Base-by-base conservation (phyloP, 495 filamentous ascomycete species). In the Hyaloscypha finlandica region DNA sequence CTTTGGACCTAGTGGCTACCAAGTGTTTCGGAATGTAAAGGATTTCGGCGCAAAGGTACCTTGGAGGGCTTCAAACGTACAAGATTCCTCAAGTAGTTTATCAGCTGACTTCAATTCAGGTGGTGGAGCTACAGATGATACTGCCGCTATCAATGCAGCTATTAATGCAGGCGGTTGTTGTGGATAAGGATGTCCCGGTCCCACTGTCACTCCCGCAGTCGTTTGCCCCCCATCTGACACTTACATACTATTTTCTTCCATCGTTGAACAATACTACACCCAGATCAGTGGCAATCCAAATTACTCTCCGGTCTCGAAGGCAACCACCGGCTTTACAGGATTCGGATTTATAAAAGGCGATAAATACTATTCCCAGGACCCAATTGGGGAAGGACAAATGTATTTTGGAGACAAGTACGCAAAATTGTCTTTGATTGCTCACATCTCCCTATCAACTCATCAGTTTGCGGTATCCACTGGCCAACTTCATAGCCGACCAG, bases 391-490 rank as follows among this genome's bases (percentile, higher is more conserved):
- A 75, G 86, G 0, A 92, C 89, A 20, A 93, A 90, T 68, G 85
- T 91, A 31, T 95, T 95, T 78, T 93, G 84, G 74, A 81, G 92
- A 42, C 90, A 92, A 68, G 82, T 95, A 59, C 82, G 90, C 37
- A 95, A 95, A 71, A 84, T 95, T 59, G 81, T 92, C 64, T 78
- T 95, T 32, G 92, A 95, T 72, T 84, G 86, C 54, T 93, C 89
- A 5, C 77, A 70, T 35, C 84, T 93, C 45, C 81, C 87, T 1
- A 29, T 54, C 9, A 52, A 19, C 9, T 42, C 33, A 16, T 61
- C 51, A 9, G 74, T 71, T 14, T 65, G 31, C 11, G 76, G 89
- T 45, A 89, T 95, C 61, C 91, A 94, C 71, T 95, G 92, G 92
- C 90, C 90, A 0, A 90, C 88, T 29, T 86, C 88, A 16, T 88